Percentiles rank a stretch among this genome's conserved stretches.
phyloP scores from a whole-genome alignment of 2,329 filamentous ascomycete species.

The Clathrospora elynae region DNA sequence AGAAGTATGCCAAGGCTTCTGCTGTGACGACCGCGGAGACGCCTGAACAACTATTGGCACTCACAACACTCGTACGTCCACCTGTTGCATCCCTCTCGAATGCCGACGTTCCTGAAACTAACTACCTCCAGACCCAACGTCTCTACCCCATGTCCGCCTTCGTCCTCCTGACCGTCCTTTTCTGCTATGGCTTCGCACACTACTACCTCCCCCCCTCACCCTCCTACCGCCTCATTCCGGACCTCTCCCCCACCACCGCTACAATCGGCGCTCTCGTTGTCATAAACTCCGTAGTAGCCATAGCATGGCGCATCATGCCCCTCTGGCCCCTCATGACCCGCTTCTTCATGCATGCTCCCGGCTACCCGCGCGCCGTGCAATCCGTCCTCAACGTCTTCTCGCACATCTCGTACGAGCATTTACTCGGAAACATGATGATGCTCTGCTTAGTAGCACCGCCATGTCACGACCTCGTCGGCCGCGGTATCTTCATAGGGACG shows the following conservation, averaged over 20 bases:
- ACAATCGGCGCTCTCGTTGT: slow-evolving; percentile 65
- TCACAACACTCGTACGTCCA: slow-evolving; percentile 42
- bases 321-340: slow-evolving; percentile 70
- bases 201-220: slow-evolving; percentile 41
- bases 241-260: slow-evolving; percentile 41
- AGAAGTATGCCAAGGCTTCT: slow-evolving; percentile 34
- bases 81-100: not conserved
- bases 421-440: slow-evolving; percentile 65
- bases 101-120: not conserved
- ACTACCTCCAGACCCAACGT: slow-evolving; percentile 36
- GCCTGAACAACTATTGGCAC: slow-evolving; percentile 34
- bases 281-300: slow-evolving; percentile 63
- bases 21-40: slow-evolving; percentile 28
- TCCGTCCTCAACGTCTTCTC: slow-evolving; percentile 71
- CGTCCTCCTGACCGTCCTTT: slow-evolving; percentile 32
- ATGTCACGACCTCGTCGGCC: slow-evolving; percentile 44
- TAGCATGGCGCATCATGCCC: slow-evolving; percentile 67
- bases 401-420: slow-evolving; percentile 66
- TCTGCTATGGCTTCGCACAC: slow-evolving; percentile 36
- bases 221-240: slow-evolving; percentile 41
- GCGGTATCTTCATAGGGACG: slow-evolving; percentile 44
- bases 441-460: slow-evolving; percentile 68
- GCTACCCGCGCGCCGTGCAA: slow-evolving; percentile 66
- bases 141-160: slow-evolving; percentile 46
- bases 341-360: slow-evolving; percentile 54